These are phyloP conservation scores for Naganishia cerealis DNA, from an alignment of 1,284 basidiomycete species.

Conservation along the genomic window DNA sequence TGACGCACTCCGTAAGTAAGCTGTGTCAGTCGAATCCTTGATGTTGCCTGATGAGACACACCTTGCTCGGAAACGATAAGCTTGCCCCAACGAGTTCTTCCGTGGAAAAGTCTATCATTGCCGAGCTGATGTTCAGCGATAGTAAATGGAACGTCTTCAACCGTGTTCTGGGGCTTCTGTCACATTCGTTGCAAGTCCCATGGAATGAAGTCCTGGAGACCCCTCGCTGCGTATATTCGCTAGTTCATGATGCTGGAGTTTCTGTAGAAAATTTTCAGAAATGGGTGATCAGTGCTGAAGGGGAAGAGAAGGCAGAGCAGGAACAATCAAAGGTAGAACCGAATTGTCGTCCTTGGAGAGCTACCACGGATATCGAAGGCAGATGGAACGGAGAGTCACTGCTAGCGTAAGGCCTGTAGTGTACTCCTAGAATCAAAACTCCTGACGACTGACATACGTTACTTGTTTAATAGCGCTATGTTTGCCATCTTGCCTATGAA, in stretches of 20 bases:
- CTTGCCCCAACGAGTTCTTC: not conserved
- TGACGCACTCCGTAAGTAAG: not conserved
- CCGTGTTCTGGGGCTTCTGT: conserved; percentile 12
- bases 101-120: not conserved
- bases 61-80: not conserved
- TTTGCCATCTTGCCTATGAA: conserved; percentile 1
- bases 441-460: not conserved
- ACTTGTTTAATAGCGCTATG: conserved; percentile 1
- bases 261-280: conserved; percentile 8
- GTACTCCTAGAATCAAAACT: not conserved
- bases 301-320: conserved; percentile 11
- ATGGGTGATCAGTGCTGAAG: not conserved
- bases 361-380: conserved; percentile 2
- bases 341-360: not conserved
- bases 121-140: conserved; percentile 2
- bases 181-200: conserved; percentile 2
- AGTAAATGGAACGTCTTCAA: conserved; percentile 24
- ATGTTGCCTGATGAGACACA: not conserved
- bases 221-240: not conserved
- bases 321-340: not conserved
- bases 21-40: not conserved
- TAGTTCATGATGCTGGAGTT: conserved; percentile 10
- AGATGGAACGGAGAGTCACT: conserved; percentile 10
- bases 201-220: conserved; percentile 7
- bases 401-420: not conserved